Percentiles rank a stretch among this genome's conserved stretches.
These are phyloP conservation scores for Peniophora sp. DNA, from an alignment of 1,284 basidiomycete species.

Conservation along the genomic window DNA sequence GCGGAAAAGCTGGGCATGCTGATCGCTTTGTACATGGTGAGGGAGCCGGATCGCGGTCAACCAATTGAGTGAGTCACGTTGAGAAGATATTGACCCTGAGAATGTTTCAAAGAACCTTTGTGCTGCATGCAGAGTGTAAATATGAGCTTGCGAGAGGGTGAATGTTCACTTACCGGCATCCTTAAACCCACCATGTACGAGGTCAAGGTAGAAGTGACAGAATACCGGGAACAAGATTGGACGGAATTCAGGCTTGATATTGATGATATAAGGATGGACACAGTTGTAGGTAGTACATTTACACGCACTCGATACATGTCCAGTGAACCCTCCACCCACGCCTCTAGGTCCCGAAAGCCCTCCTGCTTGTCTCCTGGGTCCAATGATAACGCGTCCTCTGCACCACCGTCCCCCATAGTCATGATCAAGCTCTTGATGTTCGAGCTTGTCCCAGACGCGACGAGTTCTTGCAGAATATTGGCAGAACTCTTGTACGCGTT, in stretches of 20 bases:
- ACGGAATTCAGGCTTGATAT: constrained; percentile 77
- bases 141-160: not conserved
- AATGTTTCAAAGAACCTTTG: constrained; percentile 72
- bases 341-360: constrained; percentile 80
- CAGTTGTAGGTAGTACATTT: constrained; percentile 1
- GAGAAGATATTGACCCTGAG: constrained; percentile 64
- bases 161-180: constrained; percentile 62
- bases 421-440: constrained; percentile 70
- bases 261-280: constrained; percentile 4
- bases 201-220: constrained; percentile 93
- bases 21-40: constrained; percentile 79
- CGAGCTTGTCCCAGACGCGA: constrained; percentile 52
- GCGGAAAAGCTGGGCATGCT: constrained; percentile 79
- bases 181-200: constrained; percentile 86
- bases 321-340: constrained; percentile 89
- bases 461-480: constrained; percentile 59
- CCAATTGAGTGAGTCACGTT: constrained; percentile 70
- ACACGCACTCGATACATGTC: constrained; percentile 74
- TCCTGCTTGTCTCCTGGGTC: constrained; percentile 88
- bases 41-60: constrained; percentile 80
- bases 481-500: constrained; percentile 59
- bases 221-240: constrained; percentile 95
- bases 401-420: constrained; percentile 67
- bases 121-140: constrained; percentile 32
- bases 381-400: constrained; percentile 74